These are phyloP conservation scores for Syzygium malaccense DNA, from an alignment of 441 rosid species.

Conservation along the genomic window DNA sequence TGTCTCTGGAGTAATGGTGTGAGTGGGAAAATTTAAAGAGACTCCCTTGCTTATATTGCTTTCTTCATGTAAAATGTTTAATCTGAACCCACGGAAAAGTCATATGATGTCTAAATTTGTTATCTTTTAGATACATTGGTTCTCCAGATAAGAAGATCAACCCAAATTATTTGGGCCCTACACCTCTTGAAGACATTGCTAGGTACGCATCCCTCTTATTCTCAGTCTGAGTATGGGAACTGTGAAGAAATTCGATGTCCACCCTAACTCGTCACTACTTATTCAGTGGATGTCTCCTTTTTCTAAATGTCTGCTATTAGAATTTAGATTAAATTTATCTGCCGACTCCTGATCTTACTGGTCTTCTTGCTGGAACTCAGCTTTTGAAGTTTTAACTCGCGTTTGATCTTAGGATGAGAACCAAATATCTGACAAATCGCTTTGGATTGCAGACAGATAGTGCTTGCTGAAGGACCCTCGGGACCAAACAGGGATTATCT, in stretches of 20 bases:
- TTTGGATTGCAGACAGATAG: slow-evolving; percentile 47
- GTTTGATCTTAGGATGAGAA: neutral
- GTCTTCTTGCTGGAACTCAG: neutral
- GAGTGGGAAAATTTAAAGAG: slow-evolving; percentile 22
- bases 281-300: neutral
- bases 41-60: neutral
- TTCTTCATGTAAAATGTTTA: neutral
- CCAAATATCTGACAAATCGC: neutral
- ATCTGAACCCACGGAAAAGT: neutral
- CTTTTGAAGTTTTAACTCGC: neutral
- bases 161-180: slow-evolving; percentile 69
- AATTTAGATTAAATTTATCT: neutral
- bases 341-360: neutral
- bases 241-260: neutral
- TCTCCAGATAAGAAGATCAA: slow-evolving; percentile 70
- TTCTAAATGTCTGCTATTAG: neutral
- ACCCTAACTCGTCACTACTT: neutral
- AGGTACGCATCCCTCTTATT: slow-evolving; percentile 28
- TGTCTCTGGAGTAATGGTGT: slow-evolving; percentile 78
- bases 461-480: slow-evolving; percentile 77
- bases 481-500: slow-evolving; percentile 94
- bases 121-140: slow-evolving; percentile 57
- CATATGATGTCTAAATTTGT: neutral
- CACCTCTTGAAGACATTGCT: slow-evolving; percentile 65
- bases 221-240: neutral